Percentiles rank a stretch among this genome's conserved stretches.
Conservation (phyloP, 768 basidiomycete genomes). For the Suillus bovinus region DNA sequence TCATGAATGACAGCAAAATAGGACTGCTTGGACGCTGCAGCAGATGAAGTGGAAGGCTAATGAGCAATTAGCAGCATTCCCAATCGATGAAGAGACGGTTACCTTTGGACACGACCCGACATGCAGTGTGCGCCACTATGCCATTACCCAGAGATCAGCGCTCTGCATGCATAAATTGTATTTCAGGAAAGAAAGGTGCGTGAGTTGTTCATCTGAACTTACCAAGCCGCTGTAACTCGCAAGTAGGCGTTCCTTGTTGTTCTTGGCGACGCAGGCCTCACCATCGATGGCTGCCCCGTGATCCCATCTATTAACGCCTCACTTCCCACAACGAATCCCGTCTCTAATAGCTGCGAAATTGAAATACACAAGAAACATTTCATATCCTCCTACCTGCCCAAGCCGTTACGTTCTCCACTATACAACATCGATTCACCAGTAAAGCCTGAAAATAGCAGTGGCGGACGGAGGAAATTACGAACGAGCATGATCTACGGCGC, state of each 20-base stretch:
- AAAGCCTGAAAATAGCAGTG: constrained; percentile 17
- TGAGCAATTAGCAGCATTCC: constrained; percentile 61
- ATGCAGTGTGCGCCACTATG: constrained; percentile 72
- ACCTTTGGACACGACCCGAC: constrained; percentile 67
- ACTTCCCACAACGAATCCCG: constrained; percentile 64
- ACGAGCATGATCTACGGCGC: constrained; percentile 77
- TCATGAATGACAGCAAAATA: constrained; percentile 49
- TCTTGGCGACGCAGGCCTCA: constrained; percentile 54
- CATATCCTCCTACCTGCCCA: constrained; percentile 71
- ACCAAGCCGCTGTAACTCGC: too few relatives aligned
- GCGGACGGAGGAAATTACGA: constrained; percentile 46
- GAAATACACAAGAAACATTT: constrained; percentile 72
- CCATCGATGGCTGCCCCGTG: constrained; percentile 64
- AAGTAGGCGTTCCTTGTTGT: constrained; percentile 69
- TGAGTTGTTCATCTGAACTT: constrained; percentile 3
- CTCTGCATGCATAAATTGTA: constrained; percentile 65
- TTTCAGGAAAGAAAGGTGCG: constrained; percentile 64
- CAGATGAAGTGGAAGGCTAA: constrained; percentile 56
- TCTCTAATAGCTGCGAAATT: constrained; percentile 66
- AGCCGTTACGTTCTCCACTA: constrained; percentile 57
- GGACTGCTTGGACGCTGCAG: constrained; percentile 67
- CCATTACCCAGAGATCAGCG: constrained; percentile 63
- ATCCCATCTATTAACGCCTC: constrained; percentile 48
- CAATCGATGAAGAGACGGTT: constrained; percentile 66
- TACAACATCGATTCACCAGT: constrained; percentile 51